Conservation (phyloP, 2,329 filamentous ascomycete genomes). For the Fusarium sp. region DNA sequence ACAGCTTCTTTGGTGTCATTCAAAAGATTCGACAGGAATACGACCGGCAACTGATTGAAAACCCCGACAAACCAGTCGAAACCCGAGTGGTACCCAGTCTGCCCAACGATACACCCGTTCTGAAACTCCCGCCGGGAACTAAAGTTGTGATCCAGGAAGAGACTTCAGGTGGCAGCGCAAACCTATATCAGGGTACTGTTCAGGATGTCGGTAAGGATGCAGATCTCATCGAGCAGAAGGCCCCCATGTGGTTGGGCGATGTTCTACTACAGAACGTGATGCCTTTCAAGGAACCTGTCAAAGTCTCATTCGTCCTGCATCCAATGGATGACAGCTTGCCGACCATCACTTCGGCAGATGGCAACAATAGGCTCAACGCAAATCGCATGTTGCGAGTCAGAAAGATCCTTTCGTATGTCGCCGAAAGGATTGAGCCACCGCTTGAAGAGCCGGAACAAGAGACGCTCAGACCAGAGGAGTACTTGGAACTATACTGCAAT, state of each 20-base stretch:
- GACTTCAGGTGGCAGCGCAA: conserved; percentile 75
- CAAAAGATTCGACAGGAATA: conserved; percentile 80
- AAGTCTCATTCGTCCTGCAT: conserved; percentile 93
- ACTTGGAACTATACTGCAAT: conserved; percentile 94
- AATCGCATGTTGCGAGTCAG: conserved; percentile 96
- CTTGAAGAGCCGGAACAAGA: conserved; percentile 68
- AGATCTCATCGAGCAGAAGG: conserved; percentile 85
- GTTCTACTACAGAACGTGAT: conserved; percentile 84
- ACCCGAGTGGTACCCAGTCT: conserved; percentile 75
- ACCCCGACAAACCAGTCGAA: conserved; percentile 65
- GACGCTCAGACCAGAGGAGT: conserved; percentile 84
- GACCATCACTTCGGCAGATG: conserved; percentile 77
- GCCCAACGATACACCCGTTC: conserved; percentile 77
- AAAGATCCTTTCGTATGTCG: conserved; percentile 93
- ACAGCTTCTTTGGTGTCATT: conserved; percentile 77
- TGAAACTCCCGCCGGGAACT: conserved; percentile 75
- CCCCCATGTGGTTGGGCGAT: conserved; percentile 92
- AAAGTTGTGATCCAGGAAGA: conserved; percentile 77
- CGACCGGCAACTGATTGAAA: conserved; percentile 71
- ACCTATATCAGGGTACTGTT: conserved; percentile 91
- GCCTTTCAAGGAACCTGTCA: conserved; percentile 89
- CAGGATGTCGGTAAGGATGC: conserved; percentile 79
- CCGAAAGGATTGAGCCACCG: conserved; percentile 86
- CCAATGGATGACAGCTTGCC: conserved; percentile 78
- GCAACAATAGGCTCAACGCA: conserved; percentile 91